Conservation (phyloP, 2,329 filamentous ascomycete species). For the Berkeleyomyces basicola region DNA sequence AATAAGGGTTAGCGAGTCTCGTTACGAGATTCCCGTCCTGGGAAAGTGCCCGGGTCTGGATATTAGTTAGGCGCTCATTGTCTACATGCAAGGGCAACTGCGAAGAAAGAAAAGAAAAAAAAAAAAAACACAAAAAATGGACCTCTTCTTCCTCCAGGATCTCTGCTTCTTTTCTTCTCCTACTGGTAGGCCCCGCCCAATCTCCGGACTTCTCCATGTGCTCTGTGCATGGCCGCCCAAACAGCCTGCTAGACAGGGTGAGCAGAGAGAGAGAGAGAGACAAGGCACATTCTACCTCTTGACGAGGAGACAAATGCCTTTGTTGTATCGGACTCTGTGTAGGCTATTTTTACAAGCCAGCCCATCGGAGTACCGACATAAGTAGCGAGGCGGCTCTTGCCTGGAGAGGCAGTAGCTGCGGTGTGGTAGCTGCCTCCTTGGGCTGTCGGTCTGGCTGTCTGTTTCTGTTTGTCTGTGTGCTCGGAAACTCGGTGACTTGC, state of each 20-base stretch:
- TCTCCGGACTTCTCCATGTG: neutral
- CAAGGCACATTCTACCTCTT: neutral
- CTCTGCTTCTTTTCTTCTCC: neutral
- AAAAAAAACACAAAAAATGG: neutral
- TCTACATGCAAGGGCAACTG: neutral
- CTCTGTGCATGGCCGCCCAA: neutral
- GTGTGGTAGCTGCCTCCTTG: too few relatives aligned
- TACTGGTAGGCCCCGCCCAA: neutral
- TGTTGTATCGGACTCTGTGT: too few relatives aligned
- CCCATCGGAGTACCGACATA: too few relatives aligned
- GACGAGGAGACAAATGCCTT: too few relatives aligned
- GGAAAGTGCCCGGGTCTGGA: too few relatives aligned
- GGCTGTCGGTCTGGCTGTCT: neutral
- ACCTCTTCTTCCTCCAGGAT: neutral
- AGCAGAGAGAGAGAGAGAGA: neutral
- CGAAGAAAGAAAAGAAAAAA: neutral
- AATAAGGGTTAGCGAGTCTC: neutral
- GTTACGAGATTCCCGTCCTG: neutral
- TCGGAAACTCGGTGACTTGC: neutral
- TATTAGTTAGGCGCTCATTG: too few relatives aligned
- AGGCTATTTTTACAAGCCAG: too few relatives aligned
- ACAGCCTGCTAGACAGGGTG: neutral
- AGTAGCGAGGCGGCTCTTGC: too few relatives aligned
- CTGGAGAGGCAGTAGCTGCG: too few relatives aligned
- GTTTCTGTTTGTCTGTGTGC: neutral